Conservation (phyloP, 2,329 filamentous ascomycete genomes). For the Stagonosporopsis rhizophila region DNA sequence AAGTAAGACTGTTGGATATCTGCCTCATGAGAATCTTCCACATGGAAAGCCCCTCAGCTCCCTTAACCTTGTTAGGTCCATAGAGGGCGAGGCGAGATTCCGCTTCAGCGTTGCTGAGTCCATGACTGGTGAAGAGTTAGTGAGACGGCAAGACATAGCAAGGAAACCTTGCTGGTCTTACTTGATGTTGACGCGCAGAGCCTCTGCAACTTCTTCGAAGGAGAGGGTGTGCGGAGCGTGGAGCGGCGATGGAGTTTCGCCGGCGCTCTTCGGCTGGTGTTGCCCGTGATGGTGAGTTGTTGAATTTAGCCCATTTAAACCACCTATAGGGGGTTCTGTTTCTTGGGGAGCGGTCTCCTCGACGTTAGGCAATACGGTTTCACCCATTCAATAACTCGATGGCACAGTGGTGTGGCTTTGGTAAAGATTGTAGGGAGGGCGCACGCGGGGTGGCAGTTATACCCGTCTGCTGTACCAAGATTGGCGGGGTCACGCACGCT, state of each 20-base stretch:
- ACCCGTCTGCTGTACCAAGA: slow-evolving; percentile 31
- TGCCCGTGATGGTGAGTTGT: slow-evolving; percentile 30
- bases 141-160: slow-evolving; percentile 1
- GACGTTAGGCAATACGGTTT: slow-evolving; percentile 49
- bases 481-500: slow-evolving; percentile 43
- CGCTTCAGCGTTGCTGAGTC: slow-evolving; percentile 69
- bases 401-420: slow-evolving; percentile 44
- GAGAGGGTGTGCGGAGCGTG: slow-evolving; percentile 48
- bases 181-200: slow-evolving; percentile 47
- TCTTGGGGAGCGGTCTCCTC: slow-evolving; percentile 50
- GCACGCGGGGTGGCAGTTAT: slow-evolving; percentile 42
- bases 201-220: slow-evolving; percentile 45
- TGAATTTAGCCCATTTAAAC: slow-evolving; percentile 43
- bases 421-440: slow-evolving; percentile 28
- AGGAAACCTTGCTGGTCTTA: slow-evolving; percentile 22
- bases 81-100: slow-evolving; percentile 69
- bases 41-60: slow-evolving; percentile 73
- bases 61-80: slow-evolving; percentile 75
- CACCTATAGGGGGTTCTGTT: slow-evolving; percentile 54
- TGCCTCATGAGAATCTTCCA: slow-evolving; percentile 80
- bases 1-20: slow-evolving; percentile 77
- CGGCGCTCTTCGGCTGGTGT: slow-evolving; percentile 32
- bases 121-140: slow-evolving; percentile 56
- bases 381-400: slow-evolving; percentile 52
- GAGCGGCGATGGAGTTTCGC: slow-evolving; percentile 32